These are phyloP conservation scores for Misopates orontium DNA, from an alignment of 257 asterid species.

Conservation along the genomic window DNA sequence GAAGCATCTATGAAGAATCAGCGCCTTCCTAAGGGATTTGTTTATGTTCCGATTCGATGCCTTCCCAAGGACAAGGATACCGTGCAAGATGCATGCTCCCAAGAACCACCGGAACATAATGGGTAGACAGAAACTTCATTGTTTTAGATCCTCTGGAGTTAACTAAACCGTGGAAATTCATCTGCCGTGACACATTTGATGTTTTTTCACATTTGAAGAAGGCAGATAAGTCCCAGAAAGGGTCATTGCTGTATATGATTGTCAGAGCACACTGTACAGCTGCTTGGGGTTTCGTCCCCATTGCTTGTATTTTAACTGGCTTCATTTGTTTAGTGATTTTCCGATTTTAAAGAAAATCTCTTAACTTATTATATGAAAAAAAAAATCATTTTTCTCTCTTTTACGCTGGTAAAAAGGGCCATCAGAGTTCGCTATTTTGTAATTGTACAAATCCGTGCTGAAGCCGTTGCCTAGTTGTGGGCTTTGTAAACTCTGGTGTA, in stretches of 20 bases:
- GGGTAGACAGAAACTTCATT: conserved; percentile 29
- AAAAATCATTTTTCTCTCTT: conserved; percentile 8
- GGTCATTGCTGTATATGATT: conserved; percentile 44
- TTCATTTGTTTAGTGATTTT: conserved; percentile 35
- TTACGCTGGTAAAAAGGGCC: conserved; percentile 29
- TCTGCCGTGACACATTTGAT: conserved; percentile 26
- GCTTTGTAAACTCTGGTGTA: conserved; percentile 65
- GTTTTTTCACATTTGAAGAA: background rate
- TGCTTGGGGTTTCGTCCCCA: conserved; percentile 42
- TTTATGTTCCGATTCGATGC: conserved; percentile 75
- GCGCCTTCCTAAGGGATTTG: conserved; percentile 84
- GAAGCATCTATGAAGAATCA: conserved; percentile 90
- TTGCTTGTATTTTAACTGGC: conserved; percentile 46
- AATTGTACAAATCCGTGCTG: conserved; percentile 44
- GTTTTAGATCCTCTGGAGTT: background rate
- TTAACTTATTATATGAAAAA: too few relatives aligned
- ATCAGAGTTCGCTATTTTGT: conserved; percentile 51
- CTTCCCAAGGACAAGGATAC: conserved; percentile 73
- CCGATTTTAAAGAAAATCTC: conserved; percentile 8
- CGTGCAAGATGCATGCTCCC: conserved; percentile 44
- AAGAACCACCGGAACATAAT: conserved; percentile 47
- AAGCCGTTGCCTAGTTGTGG: conserved; percentile 34
- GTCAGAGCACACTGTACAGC: conserved; percentile 36
- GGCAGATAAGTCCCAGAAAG: conserved; percentile 27
- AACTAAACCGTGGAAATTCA: conserved; percentile 12